A percentile compares a stretch with the other conserved stretches of the same genome.
These are phyloP conservation scores for Cyclanthera cordifolia DNA, from an alignment of 306 rosid species.

Conservation along the genomic window DNA sequence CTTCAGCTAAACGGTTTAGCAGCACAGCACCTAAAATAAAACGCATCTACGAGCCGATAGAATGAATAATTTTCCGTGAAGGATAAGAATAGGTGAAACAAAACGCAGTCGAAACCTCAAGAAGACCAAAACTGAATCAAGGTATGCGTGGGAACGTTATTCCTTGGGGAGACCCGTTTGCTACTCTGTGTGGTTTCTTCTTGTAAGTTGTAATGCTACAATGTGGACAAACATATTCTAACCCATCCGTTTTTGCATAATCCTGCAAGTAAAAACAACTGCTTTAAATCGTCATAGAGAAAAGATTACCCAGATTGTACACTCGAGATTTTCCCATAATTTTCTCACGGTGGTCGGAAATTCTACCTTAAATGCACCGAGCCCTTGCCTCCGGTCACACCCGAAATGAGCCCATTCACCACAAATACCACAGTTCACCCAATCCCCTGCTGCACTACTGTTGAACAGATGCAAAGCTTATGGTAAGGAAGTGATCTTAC, in stretches of 20 bases:
- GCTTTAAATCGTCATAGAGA: neutral
- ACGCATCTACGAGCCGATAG: slow-evolving; percentile 2
- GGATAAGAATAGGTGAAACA: neutral
- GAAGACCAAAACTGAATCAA: slow-evolving; percentile 6
- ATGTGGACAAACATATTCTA: slow-evolving; percentile 95
- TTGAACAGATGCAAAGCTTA: slow-evolving; percentile 18
- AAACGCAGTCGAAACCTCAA: neutral
- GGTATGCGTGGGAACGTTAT: slow-evolving; percentile 44
- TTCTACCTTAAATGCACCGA: slow-evolving; percentile 93
- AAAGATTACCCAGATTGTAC: neutral
- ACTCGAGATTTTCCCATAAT: neutral
- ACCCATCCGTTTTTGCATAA: slow-evolving; percentile 98
- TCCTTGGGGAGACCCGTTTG: slow-evolving; percentile 72
- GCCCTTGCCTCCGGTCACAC: slow-evolving; percentile 97
- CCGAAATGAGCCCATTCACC: slow-evolving; percentile 99
- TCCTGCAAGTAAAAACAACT: slow-evolving; percentile 42
- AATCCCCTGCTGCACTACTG: slow-evolving; percentile 99
- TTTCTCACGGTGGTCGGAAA: neutral
- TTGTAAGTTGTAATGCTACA: slow-evolving; percentile 87
- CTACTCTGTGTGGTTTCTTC: slow-evolving; percentile 65
- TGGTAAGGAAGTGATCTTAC: slow-evolving; percentile 17
- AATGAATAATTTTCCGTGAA: neutral
- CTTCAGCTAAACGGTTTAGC: slow-evolving; percentile 1
- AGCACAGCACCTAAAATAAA: slow-evolving; percentile 8
- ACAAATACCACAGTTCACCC: slow-evolving; percentile 99